These are phyloP conservation scores for Colletotrichum sp. DNA, from an alignment of 2,329 filamentous ascomycete genomes.

Conservation along the genomic window DNA sequence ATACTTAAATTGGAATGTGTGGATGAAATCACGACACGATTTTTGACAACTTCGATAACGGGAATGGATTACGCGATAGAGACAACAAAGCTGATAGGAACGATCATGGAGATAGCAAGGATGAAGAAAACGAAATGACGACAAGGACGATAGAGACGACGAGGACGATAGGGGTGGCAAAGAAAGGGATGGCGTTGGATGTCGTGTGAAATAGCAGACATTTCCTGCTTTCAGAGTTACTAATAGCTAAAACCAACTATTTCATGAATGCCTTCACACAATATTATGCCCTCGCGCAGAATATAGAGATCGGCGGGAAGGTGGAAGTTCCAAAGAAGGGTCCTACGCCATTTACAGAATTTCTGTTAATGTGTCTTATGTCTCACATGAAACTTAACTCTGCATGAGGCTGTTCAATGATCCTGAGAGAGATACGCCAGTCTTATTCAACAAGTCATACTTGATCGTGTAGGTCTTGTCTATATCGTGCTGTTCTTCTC, in stretches of 20 bases:
- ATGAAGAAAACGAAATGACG: accelerated
- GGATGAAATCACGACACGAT: not conserved
- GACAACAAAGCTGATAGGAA: not conserved
- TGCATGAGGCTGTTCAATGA: not conserved
- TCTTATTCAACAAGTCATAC: accelerated
- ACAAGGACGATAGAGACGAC: not conserved
- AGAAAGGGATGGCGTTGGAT: accelerated
- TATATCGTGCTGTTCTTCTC: not conserved
- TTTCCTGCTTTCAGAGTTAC: accelerated
- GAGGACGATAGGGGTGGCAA: not conserved
- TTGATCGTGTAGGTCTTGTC: not conserved
- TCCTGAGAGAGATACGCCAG: not conserved
- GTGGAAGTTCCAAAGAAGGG: not conserved
- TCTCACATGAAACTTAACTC: accelerated
- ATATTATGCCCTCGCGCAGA: not conserved
- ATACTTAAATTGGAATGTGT: not conserved
- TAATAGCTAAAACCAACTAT: accelerated
- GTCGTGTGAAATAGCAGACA: not conserved
- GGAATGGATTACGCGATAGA: not conserved
- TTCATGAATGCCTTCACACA: not conserved
- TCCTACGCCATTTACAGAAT: accelerated
- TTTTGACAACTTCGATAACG: not conserved
- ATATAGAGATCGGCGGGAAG: not conserved
- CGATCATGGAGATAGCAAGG: no score
- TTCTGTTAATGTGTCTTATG: accelerated